These are phyloP conservation scores for Anethum foeniculum DNA, from an alignment of 140 eudicot species.

Conservation along the genomic window DNA sequence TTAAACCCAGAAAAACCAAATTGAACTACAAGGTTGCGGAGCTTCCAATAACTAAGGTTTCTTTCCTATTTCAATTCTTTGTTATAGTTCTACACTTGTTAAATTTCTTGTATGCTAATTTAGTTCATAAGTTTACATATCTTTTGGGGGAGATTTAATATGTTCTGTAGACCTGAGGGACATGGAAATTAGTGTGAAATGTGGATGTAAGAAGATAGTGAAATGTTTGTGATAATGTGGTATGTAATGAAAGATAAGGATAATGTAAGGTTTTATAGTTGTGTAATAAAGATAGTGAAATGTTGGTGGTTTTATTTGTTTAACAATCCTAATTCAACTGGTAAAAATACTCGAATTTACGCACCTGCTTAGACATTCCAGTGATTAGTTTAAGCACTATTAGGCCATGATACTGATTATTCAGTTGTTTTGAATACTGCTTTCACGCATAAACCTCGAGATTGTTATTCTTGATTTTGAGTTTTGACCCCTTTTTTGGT, in stretches of 20 bases:
- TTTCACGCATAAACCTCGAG: background rate
- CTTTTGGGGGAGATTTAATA: too few species aligned
- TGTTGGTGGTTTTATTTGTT: background rate
- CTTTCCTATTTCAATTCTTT: background rate
- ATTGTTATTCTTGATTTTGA: background rate
- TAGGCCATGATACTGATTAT: background rate
- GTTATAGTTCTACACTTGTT: background rate
- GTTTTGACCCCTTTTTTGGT: constrained; percentile 2
- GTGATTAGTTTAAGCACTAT: background rate
- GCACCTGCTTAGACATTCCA: background rate
- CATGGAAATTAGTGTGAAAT: too few species aligned
- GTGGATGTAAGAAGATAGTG: too few species aligned
- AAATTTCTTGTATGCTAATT: too few species aligned
- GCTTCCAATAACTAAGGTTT: background rate
- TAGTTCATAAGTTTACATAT: too few species aligned
- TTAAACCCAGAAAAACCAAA: background rate
- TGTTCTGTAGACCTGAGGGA: too few species aligned
- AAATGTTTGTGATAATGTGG: too few species aligned
- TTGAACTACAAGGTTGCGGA: background rate
- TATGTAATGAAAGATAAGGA: too few species aligned
- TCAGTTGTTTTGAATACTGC: background rate
- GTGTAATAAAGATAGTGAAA: too few species aligned
- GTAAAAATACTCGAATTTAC: background rate
- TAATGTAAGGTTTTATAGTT: too few species aligned
- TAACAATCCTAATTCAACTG: background rate